A percentile compares a stretch with the other conserved stretches of the same genome.
Evolutionary conservation across 805 yeast genomes (phyloP).

Genomic region (Yarrowia keelungensis): DNA sequence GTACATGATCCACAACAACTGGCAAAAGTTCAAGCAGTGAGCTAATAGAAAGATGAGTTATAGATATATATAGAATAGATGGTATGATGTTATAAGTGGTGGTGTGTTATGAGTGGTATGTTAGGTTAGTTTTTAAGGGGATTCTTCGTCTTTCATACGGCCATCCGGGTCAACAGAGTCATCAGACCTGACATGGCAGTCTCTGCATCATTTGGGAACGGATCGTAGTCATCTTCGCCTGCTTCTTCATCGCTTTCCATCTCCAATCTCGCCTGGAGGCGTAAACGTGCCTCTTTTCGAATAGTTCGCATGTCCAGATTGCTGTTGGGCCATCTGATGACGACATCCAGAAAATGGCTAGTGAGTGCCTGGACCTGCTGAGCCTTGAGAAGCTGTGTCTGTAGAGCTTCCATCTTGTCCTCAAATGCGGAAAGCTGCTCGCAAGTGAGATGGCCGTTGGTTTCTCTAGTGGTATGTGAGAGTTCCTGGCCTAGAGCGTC

Average conservation of each 20-base stretch:
- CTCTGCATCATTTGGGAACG: conserved; percentile 16
- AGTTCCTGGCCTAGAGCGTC: conserved; percentile 21
- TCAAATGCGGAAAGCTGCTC: conserved; percentile 36
- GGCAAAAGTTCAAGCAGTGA: conserved; percentile 11
- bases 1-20: conserved; percentile 34
- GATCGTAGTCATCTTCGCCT: not conserved
- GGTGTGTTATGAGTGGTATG: too few species aligned
- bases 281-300: conserved; percentile 1
- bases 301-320: conserved; percentile 20
- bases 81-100: not conserved
- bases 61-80: conserved; percentile 10
- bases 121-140: too few species aligned
- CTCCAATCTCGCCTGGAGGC: conserved; percentile 2
- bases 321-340: conserved; percentile 22
- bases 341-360: conserved; percentile 31
- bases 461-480: conserved; percentile 6
- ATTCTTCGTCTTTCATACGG: not conserved
- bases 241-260: not conserved
- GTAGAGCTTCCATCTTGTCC: conserved; percentile 18
- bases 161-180: not conserved
- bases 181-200: conserved; percentile 14
- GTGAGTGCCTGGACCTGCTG: conserved; percentile 27
- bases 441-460: conserved; percentile 35
- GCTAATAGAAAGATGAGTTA: not conserved
- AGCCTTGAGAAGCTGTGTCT: conserved; percentile 11